Base-by-base conservation (phyloP, 495 filamentous ascomycete species). In the Tirmania nivea region DNA sequence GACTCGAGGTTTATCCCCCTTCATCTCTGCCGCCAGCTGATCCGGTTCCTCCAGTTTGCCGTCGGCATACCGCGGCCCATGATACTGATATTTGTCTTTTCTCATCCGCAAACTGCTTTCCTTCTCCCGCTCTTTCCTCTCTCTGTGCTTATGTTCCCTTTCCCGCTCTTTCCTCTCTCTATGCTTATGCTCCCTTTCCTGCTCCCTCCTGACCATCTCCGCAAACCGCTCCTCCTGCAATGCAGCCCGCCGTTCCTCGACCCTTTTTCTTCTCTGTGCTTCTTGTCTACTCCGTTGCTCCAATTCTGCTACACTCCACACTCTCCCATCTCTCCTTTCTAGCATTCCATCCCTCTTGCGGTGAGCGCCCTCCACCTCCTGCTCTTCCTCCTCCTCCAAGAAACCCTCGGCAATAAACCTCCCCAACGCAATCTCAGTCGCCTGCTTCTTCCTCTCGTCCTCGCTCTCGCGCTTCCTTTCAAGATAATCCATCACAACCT, bases 401-500 rank as follows among this genome's bases (percentile, higher is more conserved):
- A 56, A 59, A 10, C 57, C 57, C 36, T 59, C 57, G 8, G 57
- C 54, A 42, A 59, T 59, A 34, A 59, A 59, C 3, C 50, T 19
- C 19, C 54, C 56, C 17, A 59, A 35, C 19, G 37, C 54, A 54
- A 59, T 52, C 50, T 59, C 57, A 54, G 56, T 59, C 19, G 52
- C 9, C 47, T 54, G 57, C 25, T 49, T 37, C 50, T 54, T 56
- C 31, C 54, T 35, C 7, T 49, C 3, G 35, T 57, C 55, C 55
- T 34, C 34, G 8, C 54, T 21, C 10, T 52, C 52, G 19, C 54
- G 55, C 48, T 57, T 57, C 12, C 16, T 42, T 55, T 78, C 77
- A 54, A 86, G 63, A 56, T 83, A 77, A 42, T 73, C 72, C 71
- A 84, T 80, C 36, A 80, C 69, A 11, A 77, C 71, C 42, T 63